phyloP scores from a whole-genome alignment of 108 stramenopile genomes.

The Skeletonema potamos region DNA sequence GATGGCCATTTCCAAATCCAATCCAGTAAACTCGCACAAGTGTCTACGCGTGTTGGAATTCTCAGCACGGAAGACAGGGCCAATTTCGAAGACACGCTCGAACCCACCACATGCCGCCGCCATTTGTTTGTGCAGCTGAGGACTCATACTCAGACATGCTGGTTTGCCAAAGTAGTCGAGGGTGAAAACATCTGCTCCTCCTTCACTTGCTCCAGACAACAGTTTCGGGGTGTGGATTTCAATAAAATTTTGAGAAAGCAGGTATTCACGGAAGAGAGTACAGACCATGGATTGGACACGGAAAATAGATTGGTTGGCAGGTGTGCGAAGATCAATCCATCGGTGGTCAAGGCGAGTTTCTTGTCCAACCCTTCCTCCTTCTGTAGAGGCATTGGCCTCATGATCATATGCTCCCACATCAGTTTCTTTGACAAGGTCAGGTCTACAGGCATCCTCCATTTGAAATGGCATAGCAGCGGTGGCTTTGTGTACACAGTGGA shows the following conservation, averaged over 20 bases:
- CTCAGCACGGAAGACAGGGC: slow-evolving; percentile 99
- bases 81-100: slow-evolving; percentile 97
- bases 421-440: slow-evolving; percentile 76
- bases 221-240: slow-evolving; percentile 99
- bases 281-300: slow-evolving; percentile 96
- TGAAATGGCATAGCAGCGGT: slow-evolving; percentile 89
- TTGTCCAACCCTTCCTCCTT: slow-evolving; percentile 79
- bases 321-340: slow-evolving; percentile 97
- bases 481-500: slow-evolving; percentile 90
- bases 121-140: slow-evolving; percentile 99
- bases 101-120: slow-evolving; percentile 96
- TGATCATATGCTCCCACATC: slow-evolving; percentile 86
- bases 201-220: slow-evolving; percentile 96
- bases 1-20: slow-evolving; percentile 99
- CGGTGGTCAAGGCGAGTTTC: slow-evolving; percentile 94
- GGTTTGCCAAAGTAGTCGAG: slow-evolving; percentile 95
- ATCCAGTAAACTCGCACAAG: slow-evolving; percentile 99
- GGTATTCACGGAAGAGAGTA: slow-evolving; percentile 91
- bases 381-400: slow-evolving; percentile 72
- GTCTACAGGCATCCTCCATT: slow-evolving; percentile 97
- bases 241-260: slow-evolving; percentile 88
- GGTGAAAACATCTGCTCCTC: slow-evolving; percentile 95
- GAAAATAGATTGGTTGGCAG: slow-evolving; percentile 98
- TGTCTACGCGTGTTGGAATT: slow-evolving; percentile 97
- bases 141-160: slow-evolving; percentile 97